Percentiles rank a stretch among this genome's conserved stretches.
Conservation (phyloP, 2,329 filamentous ascomycete species). For the Metarhizium brunneum region DNA sequence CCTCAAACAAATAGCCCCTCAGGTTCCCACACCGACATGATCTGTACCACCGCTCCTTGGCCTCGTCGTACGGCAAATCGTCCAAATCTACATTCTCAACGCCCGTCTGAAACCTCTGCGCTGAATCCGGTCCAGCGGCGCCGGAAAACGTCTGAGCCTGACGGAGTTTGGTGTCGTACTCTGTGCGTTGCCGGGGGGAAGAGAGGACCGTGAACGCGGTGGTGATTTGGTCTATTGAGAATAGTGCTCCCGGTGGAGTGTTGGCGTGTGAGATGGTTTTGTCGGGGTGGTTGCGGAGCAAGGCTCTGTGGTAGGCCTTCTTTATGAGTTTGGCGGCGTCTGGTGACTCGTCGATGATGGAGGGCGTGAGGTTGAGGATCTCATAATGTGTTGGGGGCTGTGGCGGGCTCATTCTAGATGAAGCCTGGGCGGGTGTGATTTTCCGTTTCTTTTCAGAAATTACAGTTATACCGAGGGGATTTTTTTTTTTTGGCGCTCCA, state of each 20-base stretch:
- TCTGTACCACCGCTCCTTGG: conserved; percentile 40
- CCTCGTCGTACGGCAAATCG: conserved; percentile 47
- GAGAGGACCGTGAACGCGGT: conserved; percentile 49
- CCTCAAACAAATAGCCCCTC: conserved; percentile 48
- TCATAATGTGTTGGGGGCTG: conserved; percentile 44
- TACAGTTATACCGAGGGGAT: neutral
- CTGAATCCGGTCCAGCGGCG: neutral
- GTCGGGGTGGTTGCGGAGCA: conserved; percentile 59
- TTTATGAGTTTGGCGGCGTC: conserved; percentile 43
- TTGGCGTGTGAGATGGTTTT: conserved; percentile 27
- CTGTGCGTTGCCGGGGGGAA: conserved; percentile 33
- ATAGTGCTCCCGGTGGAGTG: conserved; percentile 14
- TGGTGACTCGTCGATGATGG: conserved; percentile 33
- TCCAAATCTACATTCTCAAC: conserved; percentile 58
- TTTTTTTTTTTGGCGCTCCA: neutral
- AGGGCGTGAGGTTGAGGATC: conserved; percentile 45
- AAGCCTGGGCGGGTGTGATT: neutral
- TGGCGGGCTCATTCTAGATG: neutral
- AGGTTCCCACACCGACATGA: conserved; percentile 56
- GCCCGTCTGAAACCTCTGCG: conserved; percentile 40
- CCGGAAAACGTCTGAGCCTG: conserved; percentile 12
- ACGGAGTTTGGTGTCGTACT: conserved; percentile 45
- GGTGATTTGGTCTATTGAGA: conserved; percentile 55
- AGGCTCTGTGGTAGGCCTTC: conserved; percentile 53
- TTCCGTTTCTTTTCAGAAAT: too few relatives aligned